A percentile compares a stretch with the other conserved stretches of the same genome.
Conservation (phyloP, 371 early-diverging fungal species). For the Cokeromyces recurvatus region DNA sequence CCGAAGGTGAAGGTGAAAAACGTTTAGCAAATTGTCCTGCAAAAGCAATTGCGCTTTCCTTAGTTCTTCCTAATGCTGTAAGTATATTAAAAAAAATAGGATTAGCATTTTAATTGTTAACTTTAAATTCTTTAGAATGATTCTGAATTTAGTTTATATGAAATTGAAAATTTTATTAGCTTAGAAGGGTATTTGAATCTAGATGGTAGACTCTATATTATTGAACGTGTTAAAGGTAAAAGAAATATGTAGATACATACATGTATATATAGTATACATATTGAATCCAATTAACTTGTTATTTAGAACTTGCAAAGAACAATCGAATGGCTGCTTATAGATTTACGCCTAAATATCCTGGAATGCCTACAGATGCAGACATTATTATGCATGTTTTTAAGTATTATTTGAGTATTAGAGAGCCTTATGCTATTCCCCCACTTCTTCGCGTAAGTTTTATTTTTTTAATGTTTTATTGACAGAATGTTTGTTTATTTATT, state of each 20-base stretch:
- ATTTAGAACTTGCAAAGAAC: conserved; percentile 9
- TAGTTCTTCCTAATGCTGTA: conserved; percentile 4
- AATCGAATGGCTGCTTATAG: conserved; percentile 37
- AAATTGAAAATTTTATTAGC: conserved; percentile 4
- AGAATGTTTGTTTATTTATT: neutral
- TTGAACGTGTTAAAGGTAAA: conserved; percentile 30
- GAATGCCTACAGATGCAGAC: conserved; percentile 37
- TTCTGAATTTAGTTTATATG: conserved; percentile 8
- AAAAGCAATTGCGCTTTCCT: neutral
- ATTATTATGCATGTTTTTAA: conserved; percentile 10
- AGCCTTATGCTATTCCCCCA: conserved; percentile 19
- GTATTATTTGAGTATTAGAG: conserved; percentile 4
- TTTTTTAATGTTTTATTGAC: neutral
- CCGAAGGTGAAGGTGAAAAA: neutral
- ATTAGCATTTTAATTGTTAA: no score
- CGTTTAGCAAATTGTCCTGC: conserved; percentile 1
- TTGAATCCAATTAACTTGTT: no score
- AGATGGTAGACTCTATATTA: conserved; percentile 8
- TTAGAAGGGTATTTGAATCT: conserved; percentile 14
- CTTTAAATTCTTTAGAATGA: neutral
- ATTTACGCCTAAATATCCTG: conserved; percentile 22
- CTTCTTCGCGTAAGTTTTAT: conserved; percentile 13
- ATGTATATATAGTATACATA: no score
- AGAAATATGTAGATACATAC: no score
- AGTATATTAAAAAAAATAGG: no score